These are phyloP conservation scores for Candida railenensis DNA, from an alignment of 805 yeast genomes.

Conservation along the genomic window DNA sequence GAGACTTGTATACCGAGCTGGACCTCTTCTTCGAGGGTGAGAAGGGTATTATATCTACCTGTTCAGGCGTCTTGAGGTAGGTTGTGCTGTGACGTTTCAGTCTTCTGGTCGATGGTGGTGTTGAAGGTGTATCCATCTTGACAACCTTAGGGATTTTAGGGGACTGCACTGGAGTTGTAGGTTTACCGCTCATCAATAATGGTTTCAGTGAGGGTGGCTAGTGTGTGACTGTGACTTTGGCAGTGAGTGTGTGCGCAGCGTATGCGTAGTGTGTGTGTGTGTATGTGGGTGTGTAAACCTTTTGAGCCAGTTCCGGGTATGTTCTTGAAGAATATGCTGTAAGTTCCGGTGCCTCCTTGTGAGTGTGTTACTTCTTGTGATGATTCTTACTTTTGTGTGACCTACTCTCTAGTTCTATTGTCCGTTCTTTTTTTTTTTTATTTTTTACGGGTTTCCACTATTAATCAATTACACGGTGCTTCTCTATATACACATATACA, in stretches of 20 bases:
- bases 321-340: too few relatives aligned
- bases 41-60: constrained; percentile 26
- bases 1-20: constrained; percentile 30
- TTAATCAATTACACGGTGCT: neutral
- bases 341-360: too few relatives aligned
- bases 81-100: constrained; percentile 25
- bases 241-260: too few relatives aligned
- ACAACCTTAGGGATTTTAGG: constrained; percentile 26
- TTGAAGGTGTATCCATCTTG: constrained; percentile 23
- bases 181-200: constrained; percentile 27
- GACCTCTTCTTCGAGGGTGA: constrained; percentile 40
- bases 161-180: constrained; percentile 33
- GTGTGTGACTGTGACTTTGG: neutral
- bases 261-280: too few relatives aligned
- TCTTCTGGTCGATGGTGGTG: constrained; percentile 25
- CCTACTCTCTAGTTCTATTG: too few relatives aligned
- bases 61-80: constrained; percentile 37
- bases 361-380: too few relatives aligned
- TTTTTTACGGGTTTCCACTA: too few relatives aligned
- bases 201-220: neutral
- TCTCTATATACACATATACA: neutral
- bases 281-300: too few relatives aligned
- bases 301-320: too few relatives aligned
- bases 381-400: too few relatives aligned
- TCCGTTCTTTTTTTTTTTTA: too few relatives aligned